Evolutionary conservation across 768 basidiomycete genomes (phyloP), one percentile per base, ranked within the genome.

Genomic region (Cystobasidium ongulense): DNA sequence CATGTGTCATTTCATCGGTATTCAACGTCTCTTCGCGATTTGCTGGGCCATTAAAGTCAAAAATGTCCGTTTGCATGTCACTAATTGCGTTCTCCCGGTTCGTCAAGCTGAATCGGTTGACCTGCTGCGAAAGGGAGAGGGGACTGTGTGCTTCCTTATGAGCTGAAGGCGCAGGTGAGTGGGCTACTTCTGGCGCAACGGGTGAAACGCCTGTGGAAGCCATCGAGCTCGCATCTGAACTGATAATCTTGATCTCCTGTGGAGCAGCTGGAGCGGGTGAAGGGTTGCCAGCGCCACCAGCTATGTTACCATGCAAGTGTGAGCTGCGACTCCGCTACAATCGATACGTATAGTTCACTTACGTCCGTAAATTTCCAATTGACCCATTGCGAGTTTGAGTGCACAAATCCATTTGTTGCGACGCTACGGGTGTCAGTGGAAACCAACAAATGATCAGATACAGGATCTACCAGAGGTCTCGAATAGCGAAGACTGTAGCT

Each of bases 341-440:
- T 33, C 43, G 15, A 15, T 10, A 8, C 18, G 50, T 7, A 43
- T 10, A 53, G 35, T 41, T 3, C n/a, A 31, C 65, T 67, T 67
- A 67, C 65, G 84, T 4, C 84, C 84, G 72, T 75, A 91, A 74
- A 96, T 88, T 76, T 86, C 84, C 63, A 87, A 81, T 74, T 91
- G 88, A 31, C 84, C 86, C 74, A 91, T 82, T 61, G 86, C 84
- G 54, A 85, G 80, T 81, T 93, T 94, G 68, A 96, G 84, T 18
- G 89, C 89, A 80, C 91, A 93, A 52, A 93, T 85, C 91, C 91
- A 94, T 81, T 91, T 94, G 83, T 93, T 93, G 39, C 90, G 86
- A 68, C 91, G 86, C 81, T 88, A n/a, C n/a, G n/a, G n/a, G n/a
- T n/a, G n/a, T n/a, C n/a, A n/a, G n/a, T n/a, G n/a, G n/a, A n/a